Evolutionary conservation across 495 filamentous ascomycete genomes (phyloP), one percentile per base, ranked within the genome.

Genomic region (Penicillium steckii): DNA sequence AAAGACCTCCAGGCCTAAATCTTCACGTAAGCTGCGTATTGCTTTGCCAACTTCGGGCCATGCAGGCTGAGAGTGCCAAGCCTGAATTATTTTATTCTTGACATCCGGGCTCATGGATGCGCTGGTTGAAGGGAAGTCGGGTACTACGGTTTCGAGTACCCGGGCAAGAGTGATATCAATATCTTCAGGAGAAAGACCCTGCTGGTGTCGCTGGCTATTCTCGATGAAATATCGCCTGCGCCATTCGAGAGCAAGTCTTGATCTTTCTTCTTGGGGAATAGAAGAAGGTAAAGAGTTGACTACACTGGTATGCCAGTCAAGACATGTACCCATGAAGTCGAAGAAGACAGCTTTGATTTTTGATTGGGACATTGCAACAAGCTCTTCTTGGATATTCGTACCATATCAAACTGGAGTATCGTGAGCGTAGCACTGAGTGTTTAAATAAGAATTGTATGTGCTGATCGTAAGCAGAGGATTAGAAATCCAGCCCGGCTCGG

Each of bases 181-280:
- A 49, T 81, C 71, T 57, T 80, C 78, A 0, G 67, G 68, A 1
- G 67, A 57, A 8, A 70, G 61, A 10, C 60, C 59, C 7, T 61
- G 55, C 1, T 46, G 47, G 18, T 71, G 58, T 2, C 77, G 76
- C 12, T 57, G 55, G 21, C 69, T 62, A 46, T 72, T 76, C 29
- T 68, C 67, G 32, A 65, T 54, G 52, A 82, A 80, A 57, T 76
- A 81, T 12, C 59, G 53, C 21, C 70, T 63, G 18, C 78, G 73
- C 77, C 77, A 79, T 57, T 74, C 65, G 1, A 80, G 65, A 2
- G 77, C 79, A 48, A 80, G 47, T 9, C 60, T 55, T 10, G 73
- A 77, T 19, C 61, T 55, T 6, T 52, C 60, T 0, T 22, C 30
- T 35, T 51, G 38, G 1, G 61, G 27, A 8, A 65, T 60, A 0